Percentiles rank a stretch among this genome's conserved stretches.
Conservation (phyloP, 257 asterid species). For the Coffea eugenioides region DNA sequence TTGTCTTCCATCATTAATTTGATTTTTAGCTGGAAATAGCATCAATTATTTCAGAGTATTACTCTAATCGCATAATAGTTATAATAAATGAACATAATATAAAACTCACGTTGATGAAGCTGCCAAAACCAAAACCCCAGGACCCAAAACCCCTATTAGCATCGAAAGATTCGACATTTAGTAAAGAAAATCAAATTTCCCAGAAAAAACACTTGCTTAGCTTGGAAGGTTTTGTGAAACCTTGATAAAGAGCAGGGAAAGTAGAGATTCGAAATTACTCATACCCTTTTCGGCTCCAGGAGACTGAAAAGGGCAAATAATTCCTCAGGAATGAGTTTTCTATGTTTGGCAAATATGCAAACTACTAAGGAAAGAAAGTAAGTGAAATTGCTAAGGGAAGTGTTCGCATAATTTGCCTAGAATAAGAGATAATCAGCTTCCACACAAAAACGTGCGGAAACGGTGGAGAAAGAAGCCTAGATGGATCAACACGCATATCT, state of each 20-base stretch:
- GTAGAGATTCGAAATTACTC: background rate
- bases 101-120: background rate
- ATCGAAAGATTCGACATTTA: background rate
- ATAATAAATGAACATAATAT: background rate
- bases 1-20: conserved; percentile 12
- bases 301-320: too few species aligned
- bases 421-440: too few species aligned
- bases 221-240: background rate
- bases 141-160: background rate
- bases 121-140: background rate
- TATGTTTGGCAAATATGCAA: too few species aligned
- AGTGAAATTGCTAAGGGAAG: too few species aligned
- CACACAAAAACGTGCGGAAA: too few species aligned
- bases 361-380: too few species aligned
- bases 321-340: too few species aligned
- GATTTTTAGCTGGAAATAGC: background rate
- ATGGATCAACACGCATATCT: too few species aligned
- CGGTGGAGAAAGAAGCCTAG: too few species aligned
- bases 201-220: background rate
- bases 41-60: background rate
- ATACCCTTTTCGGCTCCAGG: too few species aligned
- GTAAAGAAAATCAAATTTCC: background rate
- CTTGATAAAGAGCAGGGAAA: background rate
- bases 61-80: background rate
- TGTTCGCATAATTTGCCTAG: too few species aligned